These are phyloP conservation scores for Talaromyces wortmannii DNA, from an alignment of 495 filamentous ascomycete species.

Conservation along the genomic window DNA sequence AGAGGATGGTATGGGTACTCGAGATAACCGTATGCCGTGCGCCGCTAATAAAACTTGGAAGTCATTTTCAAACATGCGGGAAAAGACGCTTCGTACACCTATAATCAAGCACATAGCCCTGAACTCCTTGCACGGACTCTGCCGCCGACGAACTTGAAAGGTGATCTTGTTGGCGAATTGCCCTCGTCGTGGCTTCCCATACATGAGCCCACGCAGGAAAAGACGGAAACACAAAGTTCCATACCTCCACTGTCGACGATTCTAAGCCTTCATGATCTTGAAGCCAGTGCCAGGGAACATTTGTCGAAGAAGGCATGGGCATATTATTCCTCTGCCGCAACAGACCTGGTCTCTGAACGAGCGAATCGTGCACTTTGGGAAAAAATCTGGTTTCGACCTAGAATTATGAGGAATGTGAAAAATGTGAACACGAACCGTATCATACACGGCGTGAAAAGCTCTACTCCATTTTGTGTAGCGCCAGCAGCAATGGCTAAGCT, in stretches of 20 bases:
- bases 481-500: constrained; percentile 61
- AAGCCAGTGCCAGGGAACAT: constrained; percentile 44
- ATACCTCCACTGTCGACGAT: constrained; percentile 55
- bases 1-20: constrained; percentile 31
- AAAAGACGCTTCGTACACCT: constrained; percentile 52
- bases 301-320: constrained; percentile 63
- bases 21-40: not conserved
- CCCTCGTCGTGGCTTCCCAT: constrained; percentile 12
- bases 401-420: constrained; percentile 50
- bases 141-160: constrained; percentile 35
- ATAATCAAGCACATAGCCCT: constrained; percentile 48
- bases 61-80: constrained; percentile 39
- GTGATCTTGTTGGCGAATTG: constrained; percentile 32
- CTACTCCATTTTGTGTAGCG: constrained; percentile 47
- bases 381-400: constrained; percentile 57
- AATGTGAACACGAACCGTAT: constrained; percentile 32
- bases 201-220: constrained; percentile 3
- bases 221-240: constrained; percentile 9
- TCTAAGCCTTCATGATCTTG: constrained; percentile 62
- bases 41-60: not conserved
- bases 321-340: constrained; percentile 67
- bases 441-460: constrained; percentile 29
- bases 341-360: constrained; percentile 52
- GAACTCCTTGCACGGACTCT: constrained; percentile 42
- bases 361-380: constrained; percentile 41